Evolutionary conservation across 83 land plant species (phyloP).

Genomic region (Picea abies): DNA sequence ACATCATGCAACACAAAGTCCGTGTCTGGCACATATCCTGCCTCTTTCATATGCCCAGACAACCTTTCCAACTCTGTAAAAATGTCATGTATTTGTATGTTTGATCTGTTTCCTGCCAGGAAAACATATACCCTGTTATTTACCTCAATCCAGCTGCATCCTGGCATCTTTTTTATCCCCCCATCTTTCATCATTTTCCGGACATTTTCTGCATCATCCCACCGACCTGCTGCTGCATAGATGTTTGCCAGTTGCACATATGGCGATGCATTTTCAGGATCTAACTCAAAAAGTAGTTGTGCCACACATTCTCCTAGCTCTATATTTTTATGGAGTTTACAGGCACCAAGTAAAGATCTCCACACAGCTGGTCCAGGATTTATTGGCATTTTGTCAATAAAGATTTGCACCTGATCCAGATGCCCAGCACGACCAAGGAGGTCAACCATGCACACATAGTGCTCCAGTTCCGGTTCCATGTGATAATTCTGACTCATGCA

Average conservation of each 20-base stretch:
- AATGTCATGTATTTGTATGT: background rate
- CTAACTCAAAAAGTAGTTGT: slow-evolving; percentile 27
- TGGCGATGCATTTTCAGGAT: slow-evolving; percentile 42
- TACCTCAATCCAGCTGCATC: slow-evolving; percentile 29
- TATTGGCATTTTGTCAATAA: slow-evolving; percentile 45
- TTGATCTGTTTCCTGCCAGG: slow-evolving; percentile 19
- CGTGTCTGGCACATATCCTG: background rate
- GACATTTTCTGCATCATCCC: slow-evolving; percentile 22
- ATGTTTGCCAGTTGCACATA: slow-evolving; percentile 37
- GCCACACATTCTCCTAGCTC: slow-evolving; percentile 32
- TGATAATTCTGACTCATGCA: slow-evolving; percentile 29
- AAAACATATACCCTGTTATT: slow-evolving; percentile 22
- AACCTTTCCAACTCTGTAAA: background rate
- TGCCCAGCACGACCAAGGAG: slow-evolving; percentile 54
- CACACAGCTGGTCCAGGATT: slow-evolving; percentile 44
- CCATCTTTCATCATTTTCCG: slow-evolving; percentile 26
- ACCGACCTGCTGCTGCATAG: slow-evolving; percentile 21
- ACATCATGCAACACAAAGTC: slow-evolving; percentile 11
- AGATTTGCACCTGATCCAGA: slow-evolving; percentile 42
- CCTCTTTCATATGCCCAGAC: background rate
- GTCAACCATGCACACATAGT: slow-evolving; percentile 67
- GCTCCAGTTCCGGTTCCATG: slow-evolving; percentile 36
- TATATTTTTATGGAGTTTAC: slow-evolving; percentile 40
- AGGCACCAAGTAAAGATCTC: slow-evolving; percentile 48
- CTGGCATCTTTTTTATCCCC: slow-evolving; percentile 26